These are phyloP conservation scores for Persicaria maculosa DNA, from an alignment of 148 eudicot species.

Conservation along the genomic window DNA sequence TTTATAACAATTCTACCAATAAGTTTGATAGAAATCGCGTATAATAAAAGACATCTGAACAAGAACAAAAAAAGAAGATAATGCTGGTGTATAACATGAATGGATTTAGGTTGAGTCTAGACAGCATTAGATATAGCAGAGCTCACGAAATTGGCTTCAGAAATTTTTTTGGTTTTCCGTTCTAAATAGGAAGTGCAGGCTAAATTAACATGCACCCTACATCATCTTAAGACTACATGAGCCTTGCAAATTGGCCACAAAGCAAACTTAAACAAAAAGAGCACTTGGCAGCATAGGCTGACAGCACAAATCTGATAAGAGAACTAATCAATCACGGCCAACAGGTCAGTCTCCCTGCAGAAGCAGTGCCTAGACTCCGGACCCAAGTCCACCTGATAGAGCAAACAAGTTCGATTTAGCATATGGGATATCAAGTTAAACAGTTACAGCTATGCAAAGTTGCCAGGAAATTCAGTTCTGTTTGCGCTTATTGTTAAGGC, in stretches of 20 bases:
- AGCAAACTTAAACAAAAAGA: not conserved
- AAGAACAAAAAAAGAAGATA: too few species aligned
- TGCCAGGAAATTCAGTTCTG: not conserved
- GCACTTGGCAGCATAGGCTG: not conserved
- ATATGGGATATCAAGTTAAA: not conserved
- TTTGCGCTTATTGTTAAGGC: not conserved
- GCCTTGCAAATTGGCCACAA: not conserved
- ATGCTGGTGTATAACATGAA: too few species aligned
- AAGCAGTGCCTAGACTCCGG: conserved; percentile 55
- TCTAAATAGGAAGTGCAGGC: not conserved
- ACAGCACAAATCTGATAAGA: not conserved
- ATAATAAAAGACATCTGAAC: too few species aligned
- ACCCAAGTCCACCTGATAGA: conserved; percentile 48
- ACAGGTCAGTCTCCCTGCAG: conserved; percentile 67
- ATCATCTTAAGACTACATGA: not conserved
- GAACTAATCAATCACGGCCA: conserved; percentile 72
- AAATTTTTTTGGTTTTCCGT: not conserved
- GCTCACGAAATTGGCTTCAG: not conserved
- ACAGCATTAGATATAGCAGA: not conserved
- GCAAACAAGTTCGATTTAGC: not conserved
- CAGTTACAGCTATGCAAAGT: not conserved
- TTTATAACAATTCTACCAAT: too few species aligned
- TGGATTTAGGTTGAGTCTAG: too few species aligned
- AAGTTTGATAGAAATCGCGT: too few species aligned
- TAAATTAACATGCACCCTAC: not conserved